Evolutionary conservation across 2,329 filamentous ascomycete genomes (phyloP), one percentile per base, ranked within the genome.

Genomic region (Tolypocladium inflatum): DNA sequence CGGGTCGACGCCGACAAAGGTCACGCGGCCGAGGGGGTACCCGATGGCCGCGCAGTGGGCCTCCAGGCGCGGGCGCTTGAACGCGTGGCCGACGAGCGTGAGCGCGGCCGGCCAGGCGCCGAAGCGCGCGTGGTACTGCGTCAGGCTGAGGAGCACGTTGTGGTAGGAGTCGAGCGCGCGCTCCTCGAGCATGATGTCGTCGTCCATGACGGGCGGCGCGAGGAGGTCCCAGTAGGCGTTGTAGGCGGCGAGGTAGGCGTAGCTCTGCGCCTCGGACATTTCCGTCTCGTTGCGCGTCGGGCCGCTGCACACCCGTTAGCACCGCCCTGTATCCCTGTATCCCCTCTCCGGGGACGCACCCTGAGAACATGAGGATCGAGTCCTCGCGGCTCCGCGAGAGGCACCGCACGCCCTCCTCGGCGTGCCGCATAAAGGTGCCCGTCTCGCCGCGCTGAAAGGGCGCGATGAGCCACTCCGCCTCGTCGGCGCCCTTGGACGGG

Each of bases 91-190:
- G 45, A 91, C 75, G 23, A 91, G 75, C 21, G 83, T 88, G 19
- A 91, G 66, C 6, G 70, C 73, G 1, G 57, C 55, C 0, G 88
- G 87, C 78, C 86, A 90, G 11, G 39, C 39, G 8, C 69, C 64
- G 1, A 74, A 73, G 13, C 63, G 65, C 42, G 67, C 61, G 61
- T 74, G 73, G 66, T 83, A 84, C 41, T 73, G 68, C 19, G 77
- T 64, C 3, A 96, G 76, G 15, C 87, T 88, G 69, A 92, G 91
- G 19, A 96, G 73, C 6, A 96, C 74, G 68, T 96, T 96, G 68
- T 91, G 87, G 67, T 90, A 93, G 2, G 88, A 93, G 71, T 97
- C 92, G 1, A 93, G 84, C 0, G 92, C 90, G 57, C 82, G 79
- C 10, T 86, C 80, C 67, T 96, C 91, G 2, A 83, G 67, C 0